Percentiles rank a stretch among this genome's conserved stretches.
Conservation (phyloP, 129 eudicot species). For the Erigeron canadensis region DNA sequence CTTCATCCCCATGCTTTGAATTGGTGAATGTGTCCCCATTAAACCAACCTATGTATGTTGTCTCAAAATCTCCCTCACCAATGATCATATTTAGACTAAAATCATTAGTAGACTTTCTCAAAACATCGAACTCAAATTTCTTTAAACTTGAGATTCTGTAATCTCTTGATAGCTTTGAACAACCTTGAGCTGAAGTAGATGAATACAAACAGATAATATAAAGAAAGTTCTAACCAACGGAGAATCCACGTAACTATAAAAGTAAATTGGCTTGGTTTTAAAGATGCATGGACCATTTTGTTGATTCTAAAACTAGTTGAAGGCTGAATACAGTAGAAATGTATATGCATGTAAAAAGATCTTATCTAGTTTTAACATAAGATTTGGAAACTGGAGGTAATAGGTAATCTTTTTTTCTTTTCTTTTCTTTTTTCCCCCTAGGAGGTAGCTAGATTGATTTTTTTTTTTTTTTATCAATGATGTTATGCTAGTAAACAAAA, state of each 20-base stretch:
- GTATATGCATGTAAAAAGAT: no score
- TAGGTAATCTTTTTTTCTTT: no score
- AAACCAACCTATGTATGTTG: slow-evolving; percentile 44
- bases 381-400: no score
- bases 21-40: slow-evolving; percentile 24
- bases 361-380: no score
- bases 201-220: neutral
- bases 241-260: neutral
- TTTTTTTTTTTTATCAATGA: no score
- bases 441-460: no score
- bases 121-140: neutral
- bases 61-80: slow-evolving; percentile 26
- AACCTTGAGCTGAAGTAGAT: slow-evolving; percentile 26
- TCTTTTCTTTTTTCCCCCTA: no score
- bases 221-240: no score
- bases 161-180: slow-evolving; percentile 13
- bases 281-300: neutral
- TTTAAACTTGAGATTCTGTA: neutral
- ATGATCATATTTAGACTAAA: neutral
- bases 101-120: neutral
- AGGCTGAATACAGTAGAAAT: no score
- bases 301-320: no score
- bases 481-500: no score
- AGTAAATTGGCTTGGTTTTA: neutral
- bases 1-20: slow-evolving; percentile 31